Conservation (phyloP, 164 flowering plant genomes). For the Umbilicus rupestris region DNA sequence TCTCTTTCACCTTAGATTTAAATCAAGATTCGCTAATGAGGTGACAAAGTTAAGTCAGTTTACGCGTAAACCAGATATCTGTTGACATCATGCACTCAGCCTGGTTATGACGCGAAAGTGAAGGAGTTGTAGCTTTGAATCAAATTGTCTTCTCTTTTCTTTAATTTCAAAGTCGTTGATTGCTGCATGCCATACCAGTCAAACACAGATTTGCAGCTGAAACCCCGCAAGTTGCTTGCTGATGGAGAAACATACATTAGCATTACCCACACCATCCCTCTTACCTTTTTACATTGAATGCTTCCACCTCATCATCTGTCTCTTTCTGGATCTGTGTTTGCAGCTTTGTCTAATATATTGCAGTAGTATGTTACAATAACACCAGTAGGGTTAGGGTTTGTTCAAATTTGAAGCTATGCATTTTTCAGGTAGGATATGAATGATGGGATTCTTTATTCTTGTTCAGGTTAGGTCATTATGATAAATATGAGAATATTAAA, state of each 20-base stretch:
- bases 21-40: not conserved
- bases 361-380: not conserved
- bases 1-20: not conserved
- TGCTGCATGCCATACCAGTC: slow-evolving; percentile 3
- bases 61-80: not conserved
- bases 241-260: not conserved
- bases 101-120: not conserved
- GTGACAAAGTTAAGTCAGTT: not conserved
- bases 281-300: slow-evolving; percentile 5
- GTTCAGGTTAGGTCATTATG: not conserved
- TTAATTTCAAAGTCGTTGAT: not conserved
- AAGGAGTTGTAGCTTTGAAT: not conserved
- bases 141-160: not conserved
- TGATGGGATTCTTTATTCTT: not conserved
- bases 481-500: too few species aligned
- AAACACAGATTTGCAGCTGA: slow-evolving; percentile 6
- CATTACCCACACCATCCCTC: not conserved
- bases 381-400: too few species aligned
- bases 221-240: slow-evolving; percentile 5
- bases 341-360: not conserved
- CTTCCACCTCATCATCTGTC: not conserved
- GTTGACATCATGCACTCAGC: not conserved
- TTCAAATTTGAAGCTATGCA: not conserved
- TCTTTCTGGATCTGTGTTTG: not conserved
- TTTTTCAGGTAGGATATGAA: not conserved